phyloP scores from a whole-genome alignment of 768 basidiomycete genomes.

The Lactifluus hygrophoroides region DNA sequence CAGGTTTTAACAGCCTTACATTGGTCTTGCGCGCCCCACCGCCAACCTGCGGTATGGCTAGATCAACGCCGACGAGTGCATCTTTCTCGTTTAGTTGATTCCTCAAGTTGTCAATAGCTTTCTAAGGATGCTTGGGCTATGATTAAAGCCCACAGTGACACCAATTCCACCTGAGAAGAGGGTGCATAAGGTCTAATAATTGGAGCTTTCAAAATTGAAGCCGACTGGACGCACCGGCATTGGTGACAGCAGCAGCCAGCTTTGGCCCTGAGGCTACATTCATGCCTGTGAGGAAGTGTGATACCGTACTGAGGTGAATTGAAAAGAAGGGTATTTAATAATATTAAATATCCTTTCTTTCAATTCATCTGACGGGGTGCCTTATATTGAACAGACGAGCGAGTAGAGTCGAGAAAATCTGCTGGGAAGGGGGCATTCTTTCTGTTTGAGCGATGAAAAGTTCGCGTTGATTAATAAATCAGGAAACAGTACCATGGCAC shows the following conservation, averaged over 20 bases:
- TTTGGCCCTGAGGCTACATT: constrained; percentile 81
- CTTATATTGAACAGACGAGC: constrained; percentile 68
- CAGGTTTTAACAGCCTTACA: constrained; percentile 25
- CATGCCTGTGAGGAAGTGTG: constrained; percentile 42
- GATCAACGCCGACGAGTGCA: constrained; percentile 75
- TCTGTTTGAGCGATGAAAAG: not conserved
- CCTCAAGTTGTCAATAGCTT: constrained; percentile 66
- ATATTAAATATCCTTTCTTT: constrained; percentile 50
- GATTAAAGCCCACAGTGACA: constrained; percentile 77
- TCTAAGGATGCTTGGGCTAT: constrained; percentile 64
- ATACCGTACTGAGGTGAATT: not conserved
- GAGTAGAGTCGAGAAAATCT: constrained; percentile 63
- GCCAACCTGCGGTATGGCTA: constrained; percentile 76
- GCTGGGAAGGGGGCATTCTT: constrained; percentile 56
- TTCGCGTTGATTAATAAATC: too few species aligned
- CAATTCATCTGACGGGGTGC: constrained; percentile 82
- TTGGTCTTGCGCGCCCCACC: constrained; percentile 82
- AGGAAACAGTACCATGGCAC: too few species aligned
- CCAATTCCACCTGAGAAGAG: constrained; percentile 57
- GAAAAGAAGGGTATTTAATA: not conserved
- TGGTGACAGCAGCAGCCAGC: constrained; percentile 86
- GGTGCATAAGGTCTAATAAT: not conserved
- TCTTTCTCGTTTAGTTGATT: constrained; percentile 62
- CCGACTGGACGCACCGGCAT: constrained; percentile 45
- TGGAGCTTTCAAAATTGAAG: not conserved